Base-by-base conservation (phyloP, 2,329 filamentous ascomycete species). In the Fonsecaea pedrosoi region DNA sequence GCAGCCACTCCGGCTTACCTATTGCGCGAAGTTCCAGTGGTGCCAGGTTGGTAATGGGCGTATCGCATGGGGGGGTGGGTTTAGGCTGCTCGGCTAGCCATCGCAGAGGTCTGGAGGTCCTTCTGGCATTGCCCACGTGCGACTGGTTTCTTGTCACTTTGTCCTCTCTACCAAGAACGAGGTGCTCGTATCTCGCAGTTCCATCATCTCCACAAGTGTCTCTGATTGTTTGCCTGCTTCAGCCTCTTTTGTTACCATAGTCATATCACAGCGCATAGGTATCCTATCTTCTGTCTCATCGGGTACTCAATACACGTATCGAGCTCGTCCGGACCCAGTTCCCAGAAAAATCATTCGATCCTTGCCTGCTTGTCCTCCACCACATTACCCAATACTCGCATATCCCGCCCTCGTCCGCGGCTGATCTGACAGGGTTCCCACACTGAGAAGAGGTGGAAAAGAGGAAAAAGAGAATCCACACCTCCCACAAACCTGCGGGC, bases 31-130 rank as follows among this genome's bases (percentile, higher is more conserved):
- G 45, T 50, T 25, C 45, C 45, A 50, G 45, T 2, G 25, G 25
- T 25, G 45, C 45, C 25, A 21, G 35, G 40, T 42, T 13, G 13
- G 10, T 45, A 9, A 45, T 45, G 18, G 18, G 18, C 45, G 18
- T 50, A 3, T 60, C 57, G 57, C 57, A 60, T 60, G 57, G 57
- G 38, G 38, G 30, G 13, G 13, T 57, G 30, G 15, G 48, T 21
- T 37, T 55, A 35, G n/a, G 58, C 40, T 37, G 58, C 45, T 60
- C 58, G 58, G 58, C 58, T 60, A 60, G 45, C 58, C 58, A 60
- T 60, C 42, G 38, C 40, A 50, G 6, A 37, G 30, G 58, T 9
- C 3, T 25, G 25, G 25, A 25, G 25, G 25, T 3, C 13, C 25
- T 48, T 53, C 42, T 53, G 9, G n/a, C 45, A 50, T 50, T n/a